phyloP scores from a whole-genome alignment of 1,284 basidiomycete species.

The Calocybe gambosa region DNA sequence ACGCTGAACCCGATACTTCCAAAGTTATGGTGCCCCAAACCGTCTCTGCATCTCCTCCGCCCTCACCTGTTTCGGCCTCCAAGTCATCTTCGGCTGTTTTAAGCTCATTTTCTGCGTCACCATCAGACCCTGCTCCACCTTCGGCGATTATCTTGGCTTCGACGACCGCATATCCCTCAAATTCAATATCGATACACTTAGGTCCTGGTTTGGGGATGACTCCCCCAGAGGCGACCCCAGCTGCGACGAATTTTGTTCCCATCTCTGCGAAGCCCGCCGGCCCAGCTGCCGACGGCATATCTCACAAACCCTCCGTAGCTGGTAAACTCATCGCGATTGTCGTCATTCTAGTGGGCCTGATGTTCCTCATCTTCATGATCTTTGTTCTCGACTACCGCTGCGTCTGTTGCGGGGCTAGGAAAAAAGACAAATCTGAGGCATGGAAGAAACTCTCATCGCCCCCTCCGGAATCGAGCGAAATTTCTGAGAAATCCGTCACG shows the following conservation, averaged over 20 bases:
- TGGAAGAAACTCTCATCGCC: constrained; percentile 14
- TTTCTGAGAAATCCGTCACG: constrained; percentile 11
- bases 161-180: not conserved
- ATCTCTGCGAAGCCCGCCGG: constrained; percentile 1
- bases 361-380: constrained; percentile 11
- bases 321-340: constrained; percentile 15
- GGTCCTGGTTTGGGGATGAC: constrained; percentile 6
- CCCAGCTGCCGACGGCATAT: not conserved
- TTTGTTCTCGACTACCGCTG: constrained; percentile 12
- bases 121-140: not conserved
- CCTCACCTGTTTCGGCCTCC: not conserved
- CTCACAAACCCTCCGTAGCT: constrained; percentile 2
- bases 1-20: constrained; percentile 3
- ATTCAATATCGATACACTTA: constrained; percentile 1
- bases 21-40: not conserved
- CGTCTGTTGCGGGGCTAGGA: constrained; percentile 7
- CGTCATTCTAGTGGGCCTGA: constrained; percentile 13
- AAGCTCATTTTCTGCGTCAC: not conserved
- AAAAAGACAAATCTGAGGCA: constrained; percentile 2
- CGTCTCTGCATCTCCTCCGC: not conserved
- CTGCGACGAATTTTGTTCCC: not conserved
- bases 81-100: not conserved
- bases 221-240: not conserved
- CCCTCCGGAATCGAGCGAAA: constrained; percentile 3
- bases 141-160: not conserved